Conservation (phyloP, 352 stramenopile genomes). For the Discostella stelligera region DNA sequence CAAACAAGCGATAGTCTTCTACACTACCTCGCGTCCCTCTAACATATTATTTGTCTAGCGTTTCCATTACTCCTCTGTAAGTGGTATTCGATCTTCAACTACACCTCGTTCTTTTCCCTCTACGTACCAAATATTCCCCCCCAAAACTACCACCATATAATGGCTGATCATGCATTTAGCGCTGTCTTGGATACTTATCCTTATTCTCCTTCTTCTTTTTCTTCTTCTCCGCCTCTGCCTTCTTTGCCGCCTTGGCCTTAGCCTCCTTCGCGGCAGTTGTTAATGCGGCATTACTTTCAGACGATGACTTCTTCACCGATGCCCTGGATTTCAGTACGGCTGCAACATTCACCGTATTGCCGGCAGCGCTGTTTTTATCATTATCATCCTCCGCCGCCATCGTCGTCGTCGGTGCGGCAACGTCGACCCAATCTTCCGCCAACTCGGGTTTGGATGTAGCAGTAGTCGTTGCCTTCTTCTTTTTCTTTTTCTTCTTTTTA, state of each 20-base stretch:
- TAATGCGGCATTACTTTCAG: constrained; percentile 5
- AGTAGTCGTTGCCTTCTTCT: constrained; percentile 7
- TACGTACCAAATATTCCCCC: background rate
- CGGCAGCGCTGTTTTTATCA: background rate
- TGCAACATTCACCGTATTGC: constrained; percentile 16
- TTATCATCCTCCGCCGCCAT: background rate
- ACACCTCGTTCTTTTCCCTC: background rate
- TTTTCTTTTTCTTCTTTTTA: constrained; percentile 34
- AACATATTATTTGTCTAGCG: background rate
- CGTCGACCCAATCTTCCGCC: constrained; percentile 26
- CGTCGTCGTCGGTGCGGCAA: background rate
- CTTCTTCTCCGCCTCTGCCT: constrained; percentile 23
- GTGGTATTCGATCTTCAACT: background rate
- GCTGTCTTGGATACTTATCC: background rate
- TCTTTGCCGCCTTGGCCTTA: constrained; percentile 33
- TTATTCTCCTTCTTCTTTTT: constrained; percentile 34
- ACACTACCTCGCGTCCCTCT: background rate
- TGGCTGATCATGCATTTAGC: background rate
- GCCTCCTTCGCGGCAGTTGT: constrained; percentile 11
- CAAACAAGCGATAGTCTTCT: too few relatives aligned
- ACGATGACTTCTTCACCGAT: constrained; percentile 9
- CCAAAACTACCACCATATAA: background rate
- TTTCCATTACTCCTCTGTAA: too few relatives aligned
- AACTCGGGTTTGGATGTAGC: background rate
- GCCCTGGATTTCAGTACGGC: constrained; percentile 31